A percentile compares a stretch with the other conserved stretches of the same genome.
Conservation (phyloP, 108 stramenopile genomes). For the Cylindrotheca closterium region DNA sequence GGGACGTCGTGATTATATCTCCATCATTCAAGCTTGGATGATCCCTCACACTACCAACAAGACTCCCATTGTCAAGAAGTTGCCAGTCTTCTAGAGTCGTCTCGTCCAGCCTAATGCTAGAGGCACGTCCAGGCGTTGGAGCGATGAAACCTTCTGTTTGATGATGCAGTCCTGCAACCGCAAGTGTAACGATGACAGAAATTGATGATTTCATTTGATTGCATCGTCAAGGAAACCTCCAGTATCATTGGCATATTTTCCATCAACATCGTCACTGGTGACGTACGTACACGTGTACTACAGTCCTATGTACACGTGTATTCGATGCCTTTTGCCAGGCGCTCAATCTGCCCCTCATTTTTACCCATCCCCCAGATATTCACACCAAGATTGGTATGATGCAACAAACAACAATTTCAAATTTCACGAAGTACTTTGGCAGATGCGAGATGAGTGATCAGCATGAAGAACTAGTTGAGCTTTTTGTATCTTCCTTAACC, state of each 20-base stretch:
- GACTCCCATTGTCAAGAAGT: conserved; percentile 34
- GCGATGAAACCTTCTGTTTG: conserved; percentile 17
- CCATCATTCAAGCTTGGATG: conserved; percentile 31
- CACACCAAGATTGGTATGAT: too few relatives aligned
- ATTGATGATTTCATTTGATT: conserved; percentile 1
- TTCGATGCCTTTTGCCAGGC: too few relatives aligned
- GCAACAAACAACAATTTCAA: too few relatives aligned
- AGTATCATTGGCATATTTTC: too few relatives aligned
- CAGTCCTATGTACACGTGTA: too few relatives aligned
- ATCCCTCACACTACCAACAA: conserved; percentile 29
- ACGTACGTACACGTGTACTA: too few relatives aligned
- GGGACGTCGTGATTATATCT: conserved; percentile 36
- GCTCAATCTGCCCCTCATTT: too few relatives aligned
- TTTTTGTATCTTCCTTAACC: not conserved
- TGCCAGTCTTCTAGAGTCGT: conserved; percentile 37
- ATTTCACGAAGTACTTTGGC: too few relatives aligned
- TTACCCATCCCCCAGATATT: too few relatives aligned
- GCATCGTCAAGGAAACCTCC: not conserved
- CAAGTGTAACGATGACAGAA: conserved; percentile 9
- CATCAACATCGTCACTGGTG: too few relatives aligned
- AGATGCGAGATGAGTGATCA: too few relatives aligned
- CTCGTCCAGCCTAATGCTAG: conserved; percentile 8
- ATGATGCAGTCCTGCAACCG: not conserved
- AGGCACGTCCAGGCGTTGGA: conserved; percentile 5
- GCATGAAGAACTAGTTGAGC: too few relatives aligned